These are phyloP conservation scores for Podila horticola DNA, from an alignment of 192 early-diverging fungal genomes.

Conservation along the genomic window DNA sequence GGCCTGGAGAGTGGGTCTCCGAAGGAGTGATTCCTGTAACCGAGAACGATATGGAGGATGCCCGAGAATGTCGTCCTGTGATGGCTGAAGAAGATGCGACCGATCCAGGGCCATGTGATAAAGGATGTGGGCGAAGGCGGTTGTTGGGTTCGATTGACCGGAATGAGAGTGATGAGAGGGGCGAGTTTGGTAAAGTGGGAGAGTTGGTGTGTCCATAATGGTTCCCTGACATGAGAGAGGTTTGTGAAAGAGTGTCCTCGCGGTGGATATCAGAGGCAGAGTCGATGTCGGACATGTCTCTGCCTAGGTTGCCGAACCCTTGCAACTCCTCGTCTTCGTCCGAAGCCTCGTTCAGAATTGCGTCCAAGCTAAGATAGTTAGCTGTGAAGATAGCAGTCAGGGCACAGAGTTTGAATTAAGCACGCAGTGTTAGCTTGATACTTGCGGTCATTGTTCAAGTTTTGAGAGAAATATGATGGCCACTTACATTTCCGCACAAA, in stretches of 20 bases:
- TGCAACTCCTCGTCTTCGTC: slow-evolving; percentile 58
- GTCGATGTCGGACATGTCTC: slow-evolving; percentile 57
- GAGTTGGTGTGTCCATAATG: slow-evolving; percentile 16
- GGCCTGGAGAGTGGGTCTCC: slow-evolving; percentile 46
- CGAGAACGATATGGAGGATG: slow-evolving; percentile 49
- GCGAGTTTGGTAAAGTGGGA: slow-evolving; percentile 20
- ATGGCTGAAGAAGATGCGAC: slow-evolving; percentile 47
- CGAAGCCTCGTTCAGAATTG: slow-evolving; percentile 67
- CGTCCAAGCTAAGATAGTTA: slow-evolving; percentile 63
- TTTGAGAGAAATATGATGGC: no score
- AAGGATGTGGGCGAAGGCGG: slow-evolving; percentile 41
- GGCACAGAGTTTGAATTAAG: background rate
- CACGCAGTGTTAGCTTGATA: background rate
- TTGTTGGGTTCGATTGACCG: slow-evolving; percentile 42
- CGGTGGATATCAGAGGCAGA: slow-evolving; percentile 55
- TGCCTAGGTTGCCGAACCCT: slow-evolving; percentile 33
- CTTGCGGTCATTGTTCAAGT: no score
- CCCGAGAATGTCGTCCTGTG: slow-evolving; percentile 42
- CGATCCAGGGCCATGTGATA: slow-evolving; percentile 28
- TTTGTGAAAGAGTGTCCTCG: slow-evolving; percentile 48
- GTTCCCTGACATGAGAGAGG: slow-evolving; percentile 35
- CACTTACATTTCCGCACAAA: slow-evolving; percentile 67
- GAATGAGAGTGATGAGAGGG: slow-evolving; percentile 46
- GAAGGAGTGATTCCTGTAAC: slow-evolving; percentile 26
- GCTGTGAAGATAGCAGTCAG: slow-evolving; percentile 27